These are phyloP conservation scores for Chlamydomonas incerta DNA, from an alignment of 139 green algal genomes.

Conservation along the genomic window DNA sequence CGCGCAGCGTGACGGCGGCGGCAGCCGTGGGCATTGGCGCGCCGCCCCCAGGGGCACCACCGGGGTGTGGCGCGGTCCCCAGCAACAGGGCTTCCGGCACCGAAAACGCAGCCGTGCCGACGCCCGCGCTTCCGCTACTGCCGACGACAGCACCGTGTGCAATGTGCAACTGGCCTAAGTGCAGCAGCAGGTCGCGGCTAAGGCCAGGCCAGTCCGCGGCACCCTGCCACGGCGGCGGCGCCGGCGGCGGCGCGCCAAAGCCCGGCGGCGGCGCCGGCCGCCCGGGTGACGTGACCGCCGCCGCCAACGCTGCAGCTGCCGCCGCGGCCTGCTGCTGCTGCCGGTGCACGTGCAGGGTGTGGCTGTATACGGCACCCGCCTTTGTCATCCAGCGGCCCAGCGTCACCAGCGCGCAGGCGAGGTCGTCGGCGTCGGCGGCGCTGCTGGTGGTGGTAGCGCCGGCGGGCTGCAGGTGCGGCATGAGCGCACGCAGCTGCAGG, in stretches of 20 bases:
- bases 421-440: background rate
- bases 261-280: background rate
- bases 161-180: background rate
- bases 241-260: background rate
- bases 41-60: too few species aligned
- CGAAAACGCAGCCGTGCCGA: background rate
- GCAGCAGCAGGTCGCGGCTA: background rate
- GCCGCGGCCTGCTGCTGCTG: constrained; percentile 1
- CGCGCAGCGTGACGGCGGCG: background rate
- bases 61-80: too few species aligned
- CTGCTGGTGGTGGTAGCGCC: background rate
- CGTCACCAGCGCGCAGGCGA: constrained; percentile 36
- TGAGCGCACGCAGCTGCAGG: constrained; percentile 14
- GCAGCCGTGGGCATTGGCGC: too few species aligned
- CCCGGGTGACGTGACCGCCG: background rate
- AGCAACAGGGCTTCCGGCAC: constrained; percentile 23
- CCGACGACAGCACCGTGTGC: background rate
- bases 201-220: constrained; percentile 2
- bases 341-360: constrained; percentile 36
- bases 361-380: background rate
- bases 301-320: too few species aligned
- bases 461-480: background rate
- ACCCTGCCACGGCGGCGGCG: background rate
- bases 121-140: background rate
- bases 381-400: constrained; percentile 37